Conservation (phyloP, 108 stramenopile species). For the Cyclotella kingstonii region DNA sequence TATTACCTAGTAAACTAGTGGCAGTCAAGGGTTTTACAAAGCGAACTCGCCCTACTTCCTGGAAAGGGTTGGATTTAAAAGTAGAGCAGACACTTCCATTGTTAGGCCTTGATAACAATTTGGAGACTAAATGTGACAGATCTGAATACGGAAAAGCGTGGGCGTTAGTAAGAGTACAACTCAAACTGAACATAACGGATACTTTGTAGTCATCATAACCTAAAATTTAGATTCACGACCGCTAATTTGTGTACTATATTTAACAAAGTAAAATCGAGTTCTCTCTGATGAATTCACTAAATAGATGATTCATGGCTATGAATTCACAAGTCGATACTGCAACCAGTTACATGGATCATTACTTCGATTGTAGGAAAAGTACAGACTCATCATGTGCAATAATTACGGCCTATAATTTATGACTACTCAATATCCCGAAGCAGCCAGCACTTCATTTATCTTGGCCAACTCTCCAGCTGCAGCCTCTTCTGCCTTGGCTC, state of each 20-base stretch:
- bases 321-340: too few relatives aligned
- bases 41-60: constrained; percentile 62
- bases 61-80: constrained; percentile 77
- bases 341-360: too few relatives aligned
- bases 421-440: constrained; percentile 71
- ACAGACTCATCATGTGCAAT: too few relatives aligned
- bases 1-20: constrained; percentile 47
- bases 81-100: constrained; percentile 75
- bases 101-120: constrained; percentile 43
- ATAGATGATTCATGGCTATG: too few relatives aligned
- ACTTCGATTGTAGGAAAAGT: too few relatives aligned
- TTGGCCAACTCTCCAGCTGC: constrained; percentile 75
- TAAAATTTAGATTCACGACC: too few relatives aligned
- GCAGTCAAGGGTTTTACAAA: constrained; percentile 56
- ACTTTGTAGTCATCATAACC: not conserved
- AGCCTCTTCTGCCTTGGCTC: constrained; percentile 77
- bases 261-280: too few relatives aligned
- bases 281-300: too few relatives aligned
- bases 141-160: constrained; percentile 15
- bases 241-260: too few relatives aligned
- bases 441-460: constrained; percentile 84
- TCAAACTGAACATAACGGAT: not conserved
- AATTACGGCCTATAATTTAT: too few relatives aligned
- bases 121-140: too few relatives aligned
- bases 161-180: constrained; percentile 20